Conservation (phyloP, 306 rosid genomes). For the Medicago truncatula region DNA sequence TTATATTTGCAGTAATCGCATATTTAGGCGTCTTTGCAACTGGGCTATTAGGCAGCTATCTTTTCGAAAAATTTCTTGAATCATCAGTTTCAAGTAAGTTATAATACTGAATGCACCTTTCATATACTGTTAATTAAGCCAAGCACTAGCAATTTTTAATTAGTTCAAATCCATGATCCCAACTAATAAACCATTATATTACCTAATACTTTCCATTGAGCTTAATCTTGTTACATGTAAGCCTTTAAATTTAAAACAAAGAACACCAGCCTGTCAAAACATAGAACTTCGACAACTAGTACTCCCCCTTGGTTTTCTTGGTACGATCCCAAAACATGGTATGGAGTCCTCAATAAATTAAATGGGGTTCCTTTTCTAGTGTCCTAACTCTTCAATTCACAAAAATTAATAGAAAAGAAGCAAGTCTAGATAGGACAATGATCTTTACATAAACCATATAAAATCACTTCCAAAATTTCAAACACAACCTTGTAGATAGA, state of each 20-base stretch:
- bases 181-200: neutral
- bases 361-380: no score
- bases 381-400: no score
- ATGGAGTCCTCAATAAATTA: no score
- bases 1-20: slow-evolving; percentile 61
- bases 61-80: slow-evolving; percentile 63
- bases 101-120: slow-evolving; percentile 10
- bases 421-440: no score
- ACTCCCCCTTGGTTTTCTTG: no score
- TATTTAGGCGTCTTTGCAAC: slow-evolving; percentile 79
- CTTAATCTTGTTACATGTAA: no score
- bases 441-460: neutral
- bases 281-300: neutral
- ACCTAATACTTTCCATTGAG: neutral
- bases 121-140: slow-evolving; percentile 12
- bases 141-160: neutral
- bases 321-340: no score
- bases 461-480: neutral
- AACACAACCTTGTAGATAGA: neutral
- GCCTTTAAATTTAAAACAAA: no score
- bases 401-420: no score
- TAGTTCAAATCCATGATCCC: neutral
- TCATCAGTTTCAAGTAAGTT: slow-evolving; percentile 76
- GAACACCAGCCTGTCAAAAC: neutral
- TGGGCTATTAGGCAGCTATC: slow-evolving; percentile 75